Evolutionary conservation across 371 early-diverging fungal genomes (phyloP), one percentile per base, ranked within the genome.

Genomic region (Funneliformis caledonium): DNA sequence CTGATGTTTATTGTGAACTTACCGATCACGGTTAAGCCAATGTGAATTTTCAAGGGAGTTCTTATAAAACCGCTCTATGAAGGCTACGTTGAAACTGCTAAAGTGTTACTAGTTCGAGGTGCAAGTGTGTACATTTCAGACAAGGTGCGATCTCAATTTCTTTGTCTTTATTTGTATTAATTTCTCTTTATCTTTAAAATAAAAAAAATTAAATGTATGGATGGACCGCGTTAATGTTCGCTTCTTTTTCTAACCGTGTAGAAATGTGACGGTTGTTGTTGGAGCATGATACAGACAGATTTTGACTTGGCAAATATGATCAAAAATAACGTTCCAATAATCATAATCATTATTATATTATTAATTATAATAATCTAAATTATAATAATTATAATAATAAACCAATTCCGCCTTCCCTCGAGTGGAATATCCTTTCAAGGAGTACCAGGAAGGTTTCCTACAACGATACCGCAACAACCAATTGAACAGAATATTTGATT

Each of bases 191-290:
- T 45, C 45, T 10, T 14, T 52, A 19, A 69, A 69, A 9, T 2
- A 47, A 43, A 19, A 26, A 0, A 69, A 69, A 9, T 2, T 62
- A 26, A 52, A 72, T 75, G 73, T 84, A 83, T 42, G 88, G 86
- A 4, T 88, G 85, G 86, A 83, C 86, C 1, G 72, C 85, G 2
- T 82, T 88, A 22, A 88, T 88, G 86, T 80, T 88, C 4, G 86
- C 88, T 7, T 83, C 88, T 47, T 85, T 85, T 72, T 80, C 84
- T 26, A 85, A 85, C 67, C 80, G 80, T 31, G 42, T 62, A 9
- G 83, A 85, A 7, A 83, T 86, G 7, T 83, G 85, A 33, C 83
- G 83, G 33, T 61, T 84, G 33, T 75, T 88, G 16, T 62, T 88
- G 7, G 67, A 82, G 1, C 81, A 84, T 37, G 82, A 85, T 7